These are phyloP conservation scores for Achaetomium macrosporum DNA, from an alignment of 2,329 filamentous ascomycete species.

Conservation along the genomic window DNA sequence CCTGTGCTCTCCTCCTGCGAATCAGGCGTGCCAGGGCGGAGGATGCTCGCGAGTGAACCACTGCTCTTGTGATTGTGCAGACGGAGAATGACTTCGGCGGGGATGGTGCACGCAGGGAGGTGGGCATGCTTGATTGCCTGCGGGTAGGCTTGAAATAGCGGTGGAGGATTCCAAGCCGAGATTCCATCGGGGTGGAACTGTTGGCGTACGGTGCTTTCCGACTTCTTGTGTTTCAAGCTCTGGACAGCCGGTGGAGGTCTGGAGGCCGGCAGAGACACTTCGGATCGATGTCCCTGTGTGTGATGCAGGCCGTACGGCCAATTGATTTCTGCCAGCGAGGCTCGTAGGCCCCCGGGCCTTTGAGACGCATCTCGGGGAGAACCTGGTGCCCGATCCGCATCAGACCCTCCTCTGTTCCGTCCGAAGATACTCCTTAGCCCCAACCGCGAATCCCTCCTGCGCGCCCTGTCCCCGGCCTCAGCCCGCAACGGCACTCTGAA, in stretches of 20 bases:
- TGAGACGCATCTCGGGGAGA: slow-evolving; percentile 27
- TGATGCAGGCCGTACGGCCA: slow-evolving; percentile 37
- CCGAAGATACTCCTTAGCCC: slow-evolving; percentile 48
- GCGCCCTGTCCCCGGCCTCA: slow-evolving; percentile 34
- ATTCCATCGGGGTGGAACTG: slow-evolving; percentile 24
- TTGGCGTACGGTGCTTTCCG: slow-evolving; percentile 21
- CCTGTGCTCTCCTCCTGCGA: slow-evolving; percentile 25
- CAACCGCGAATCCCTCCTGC: slow-evolving; percentile 46
- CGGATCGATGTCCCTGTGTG: slow-evolving; percentile 30
- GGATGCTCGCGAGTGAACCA: slow-evolving; percentile 31
- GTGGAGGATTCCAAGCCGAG: slow-evolving; percentile 60
- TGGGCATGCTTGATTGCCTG: slow-evolving; percentile 73
- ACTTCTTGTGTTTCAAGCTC: slow-evolving; percentile 26
- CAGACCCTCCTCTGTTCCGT: slow-evolving; percentile 36
- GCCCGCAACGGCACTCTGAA: slow-evolving; percentile 39
- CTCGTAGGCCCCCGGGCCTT: slow-evolving; percentile 36
- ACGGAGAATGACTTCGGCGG: slow-evolving; percentile 64
- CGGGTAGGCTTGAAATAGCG: slow-evolving; percentile 80
- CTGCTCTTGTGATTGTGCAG: slow-evolving; percentile 48
- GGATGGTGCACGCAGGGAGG: slow-evolving; percentile 60
- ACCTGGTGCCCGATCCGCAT: slow-evolving; percentile 25
- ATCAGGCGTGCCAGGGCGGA: slow-evolving; percentile 27
- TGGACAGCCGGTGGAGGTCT: slow-evolving; percentile 5
- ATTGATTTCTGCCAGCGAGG: slow-evolving; percentile 42
- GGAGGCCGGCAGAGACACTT: slow-evolving; percentile 29